phyloP scores from a whole-genome alignment of 495 filamentous ascomycete species.

The Penicillium psychrofluorescens region DNA sequence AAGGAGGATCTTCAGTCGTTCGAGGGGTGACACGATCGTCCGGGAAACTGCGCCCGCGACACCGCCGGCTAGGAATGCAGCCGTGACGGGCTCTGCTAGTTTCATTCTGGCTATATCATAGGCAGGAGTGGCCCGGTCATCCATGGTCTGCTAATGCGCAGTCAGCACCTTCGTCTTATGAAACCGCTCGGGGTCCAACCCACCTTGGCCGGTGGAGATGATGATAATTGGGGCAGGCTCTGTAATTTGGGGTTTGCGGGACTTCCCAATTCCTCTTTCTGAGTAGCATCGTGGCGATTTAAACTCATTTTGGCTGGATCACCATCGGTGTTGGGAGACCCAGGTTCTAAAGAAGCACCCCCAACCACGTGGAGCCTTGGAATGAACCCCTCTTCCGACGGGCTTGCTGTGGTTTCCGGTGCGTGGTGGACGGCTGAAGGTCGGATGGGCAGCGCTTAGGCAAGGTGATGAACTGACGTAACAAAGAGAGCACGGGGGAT shows the following conservation, averaged over 20 bases:
- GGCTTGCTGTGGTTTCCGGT: not conserved
- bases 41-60: constrained; percentile 94
- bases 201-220: constrained; percentile 22
- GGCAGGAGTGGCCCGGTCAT: constrained; percentile 7
- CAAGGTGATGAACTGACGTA: not conserved
- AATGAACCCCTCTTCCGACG: not conserved
- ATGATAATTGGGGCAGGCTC: constrained; percentile 16
- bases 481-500: constrained; percentile 4
- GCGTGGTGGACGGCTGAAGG: not conserved
- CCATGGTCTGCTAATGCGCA: constrained; percentile 6
- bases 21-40: constrained; percentile 92
- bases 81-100: constrained; percentile 64
- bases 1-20: constrained; percentile 93
- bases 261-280: constrained; percentile 13
- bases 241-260: constrained; percentile 11
- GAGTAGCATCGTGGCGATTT: constrained; percentile 24
- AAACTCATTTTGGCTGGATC: constrained; percentile 29
- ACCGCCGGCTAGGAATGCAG: constrained; percentile 93
- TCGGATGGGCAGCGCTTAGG: not conserved
- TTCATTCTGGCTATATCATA: constrained; percentile 13
- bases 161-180: too few species aligned
- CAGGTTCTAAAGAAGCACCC: not conserved
- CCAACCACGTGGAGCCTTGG: not conserved
- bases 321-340: not conserved
- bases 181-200: not conserved